Conservation (phyloP, 2,329 filamentous ascomycete species). For the Ceratocystis destructans region DNA sequence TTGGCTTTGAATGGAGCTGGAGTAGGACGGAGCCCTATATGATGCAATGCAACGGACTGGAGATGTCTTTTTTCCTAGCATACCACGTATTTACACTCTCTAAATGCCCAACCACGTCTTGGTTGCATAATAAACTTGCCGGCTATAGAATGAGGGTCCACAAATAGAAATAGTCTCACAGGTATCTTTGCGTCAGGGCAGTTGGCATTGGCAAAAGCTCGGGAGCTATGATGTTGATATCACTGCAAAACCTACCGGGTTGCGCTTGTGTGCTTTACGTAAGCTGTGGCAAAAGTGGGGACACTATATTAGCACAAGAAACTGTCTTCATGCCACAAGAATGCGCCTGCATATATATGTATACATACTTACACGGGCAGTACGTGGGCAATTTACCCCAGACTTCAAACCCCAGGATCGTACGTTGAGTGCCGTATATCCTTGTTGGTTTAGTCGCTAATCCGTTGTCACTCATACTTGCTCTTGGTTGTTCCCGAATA, state of each 20-base stretch:
- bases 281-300: neutral
- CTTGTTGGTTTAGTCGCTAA: constrained; percentile 1
- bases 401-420: neutral
- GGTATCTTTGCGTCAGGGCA: neutral
- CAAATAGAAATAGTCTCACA: neutral
- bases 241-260: neutral
- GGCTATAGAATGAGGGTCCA: neutral
- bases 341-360: neutral
- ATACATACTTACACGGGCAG: neutral
- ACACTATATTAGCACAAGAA: neutral
- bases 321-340: neutral
- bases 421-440: neutral
- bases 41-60: neutral
- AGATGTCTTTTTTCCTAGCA: neutral
- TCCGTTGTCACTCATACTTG: neutral
- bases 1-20: no score
- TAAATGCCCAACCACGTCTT: neutral
- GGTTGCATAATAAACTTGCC: neutral
- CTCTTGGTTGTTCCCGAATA: neutral
- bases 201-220: neutral
- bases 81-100: neutral
- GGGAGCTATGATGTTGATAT: neutral
- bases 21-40: no score
- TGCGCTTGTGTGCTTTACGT: neutral
- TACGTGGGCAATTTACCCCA: neutral